Percentiles rank a stretch among this genome's conserved stretches.
Evolutionary conservation across 768 basidiomycete species (phyloP).

Genomic region (Podaxis carcinomalis): DNA sequence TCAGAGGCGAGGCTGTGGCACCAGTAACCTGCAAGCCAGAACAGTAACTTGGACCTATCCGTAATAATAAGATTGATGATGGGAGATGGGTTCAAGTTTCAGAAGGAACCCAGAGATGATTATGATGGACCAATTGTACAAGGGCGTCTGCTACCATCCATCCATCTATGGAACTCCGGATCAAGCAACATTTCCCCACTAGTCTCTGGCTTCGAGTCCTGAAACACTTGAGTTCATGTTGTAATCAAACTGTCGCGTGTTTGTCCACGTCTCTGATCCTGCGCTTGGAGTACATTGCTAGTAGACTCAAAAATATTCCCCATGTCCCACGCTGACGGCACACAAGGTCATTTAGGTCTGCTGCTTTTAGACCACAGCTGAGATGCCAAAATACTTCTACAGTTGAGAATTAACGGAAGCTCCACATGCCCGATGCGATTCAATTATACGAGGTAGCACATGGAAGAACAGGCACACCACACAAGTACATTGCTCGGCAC

Average conservation of each 20-base stretch:
- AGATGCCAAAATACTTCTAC: slow-evolving; percentile 6
- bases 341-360: background rate
- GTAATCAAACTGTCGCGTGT: background rate
- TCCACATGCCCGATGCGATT: background rate
- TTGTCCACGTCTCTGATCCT: background rate
- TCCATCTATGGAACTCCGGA: background rate
- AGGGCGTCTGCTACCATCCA: background rate
- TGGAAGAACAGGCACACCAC: background rate
- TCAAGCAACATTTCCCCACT: slow-evolving; percentile 2
- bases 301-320: background rate
- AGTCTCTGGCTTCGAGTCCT: background rate
- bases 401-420: slow-evolving; percentile 6
- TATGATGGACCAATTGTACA: slow-evolving; percentile 1
- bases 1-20: slow-evolving; percentile 9
- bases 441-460: background rate
- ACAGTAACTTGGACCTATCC: slow-evolving; percentile 1
- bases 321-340: background rate
- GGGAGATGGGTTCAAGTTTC: background rate
- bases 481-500: background rate
- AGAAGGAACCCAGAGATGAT: slow-evolving; percentile 1
- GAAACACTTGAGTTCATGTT: slow-evolving; percentile 3
- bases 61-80: slow-evolving; percentile 9
- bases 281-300: background rate
- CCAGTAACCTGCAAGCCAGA: slow-evolving; percentile 2
- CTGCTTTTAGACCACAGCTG: slow-evolving; percentile 1